Percentiles rank a stretch among this genome's conserved stretches.
phyloP scores from a whole-genome alignment of 768 basidiomycete species.

The Mycena indigotica region DNA sequence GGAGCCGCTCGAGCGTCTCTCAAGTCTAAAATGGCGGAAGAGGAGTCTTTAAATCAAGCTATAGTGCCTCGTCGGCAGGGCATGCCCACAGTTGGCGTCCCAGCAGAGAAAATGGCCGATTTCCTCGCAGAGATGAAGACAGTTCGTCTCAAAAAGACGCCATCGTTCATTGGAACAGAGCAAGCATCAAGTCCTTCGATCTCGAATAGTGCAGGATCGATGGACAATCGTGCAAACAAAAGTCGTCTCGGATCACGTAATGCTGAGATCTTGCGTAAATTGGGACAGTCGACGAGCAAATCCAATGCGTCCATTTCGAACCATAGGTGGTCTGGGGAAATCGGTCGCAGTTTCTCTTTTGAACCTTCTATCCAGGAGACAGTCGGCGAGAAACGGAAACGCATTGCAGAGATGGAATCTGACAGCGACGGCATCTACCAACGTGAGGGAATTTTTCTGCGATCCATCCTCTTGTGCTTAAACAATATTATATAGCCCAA shows the following conservation, averaged over 20 bases:
- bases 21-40: constrained; percentile 51
- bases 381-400: constrained; percentile 34
- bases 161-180: constrained; percentile 22
- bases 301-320: constrained; percentile 11
- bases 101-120: constrained; percentile 81
- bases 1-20: constrained; percentile 66
- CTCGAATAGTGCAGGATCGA: constrained; percentile 12
- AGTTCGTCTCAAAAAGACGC: constrained; percentile 63
- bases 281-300: constrained; percentile 18
- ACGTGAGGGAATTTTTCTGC: constrained; percentile 1
- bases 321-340: constrained; percentile 1
- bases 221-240: constrained; percentile 6
- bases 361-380: constrained; percentile 1
- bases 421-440: constrained; percentile 8
- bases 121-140: constrained; percentile 82
- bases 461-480: background rate
- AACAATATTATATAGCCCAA: too few relatives aligned
- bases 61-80: constrained; percentile 48
- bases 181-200: constrained; percentile 7
- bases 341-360: constrained; percentile 9
- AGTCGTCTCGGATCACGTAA: constrained; percentile 13
- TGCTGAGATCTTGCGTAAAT: constrained; percentile 22
- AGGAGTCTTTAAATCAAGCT: constrained; percentile 62
- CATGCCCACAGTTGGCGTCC: constrained; percentile 70
- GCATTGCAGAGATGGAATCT: constrained; percentile 12